Evolutionary conservation across 805 yeast genomes (phyloP), one percentile per base, ranked within the genome.

Genomic region (Metschnikowia noctiluminum): DNA sequence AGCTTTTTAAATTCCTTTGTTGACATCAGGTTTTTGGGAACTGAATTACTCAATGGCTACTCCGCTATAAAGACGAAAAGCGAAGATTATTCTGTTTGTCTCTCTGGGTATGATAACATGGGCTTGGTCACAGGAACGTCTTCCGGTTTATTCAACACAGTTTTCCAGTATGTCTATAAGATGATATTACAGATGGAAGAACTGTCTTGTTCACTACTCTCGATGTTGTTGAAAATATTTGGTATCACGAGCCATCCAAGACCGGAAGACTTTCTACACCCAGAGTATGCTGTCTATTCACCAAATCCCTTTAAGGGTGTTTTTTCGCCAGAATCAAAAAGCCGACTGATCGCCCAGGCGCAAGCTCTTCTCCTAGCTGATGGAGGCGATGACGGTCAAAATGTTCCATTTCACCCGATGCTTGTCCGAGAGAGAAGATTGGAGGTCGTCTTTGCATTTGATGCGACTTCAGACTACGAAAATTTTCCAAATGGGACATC

Each of bases 71-170:
- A 54, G 14, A 49, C 64, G 7, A 51, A 62, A 11, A 59, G 58
- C 35, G 43, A 57, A 1, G 60, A 58, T 35, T 52, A 50, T 7
- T 58, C 74, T 0, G 48, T 68, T 2, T 84, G 89, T 56, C 64
- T 72, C 21, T 62, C 69, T 1, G 83, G 81, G 3, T 81, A 74
- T 56, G 88, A 83, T 55, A 80, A 81, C 54, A 68, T 77, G 35
- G 84, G 84, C 0, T 82, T 81, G 53, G 69, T 84, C 6, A 74
- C 82, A 0, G 88, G 81, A 0, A 80, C 87, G 0, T 81, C 87
- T 0, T 82, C 88, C 0, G 79, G 86, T 0, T 62, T 83, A 27
- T 83, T 83, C 66, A 83, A 80, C 55, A 46, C 57, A 6, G 45
- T 80, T 0, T 69, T 82, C 45, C 60, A 77, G 9, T 78, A 75